These are phyloP conservation scores for Infundibulicybe gibba DNA, from an alignment of 768 basidiomycete genomes.

Conservation along the genomic window DNA sequence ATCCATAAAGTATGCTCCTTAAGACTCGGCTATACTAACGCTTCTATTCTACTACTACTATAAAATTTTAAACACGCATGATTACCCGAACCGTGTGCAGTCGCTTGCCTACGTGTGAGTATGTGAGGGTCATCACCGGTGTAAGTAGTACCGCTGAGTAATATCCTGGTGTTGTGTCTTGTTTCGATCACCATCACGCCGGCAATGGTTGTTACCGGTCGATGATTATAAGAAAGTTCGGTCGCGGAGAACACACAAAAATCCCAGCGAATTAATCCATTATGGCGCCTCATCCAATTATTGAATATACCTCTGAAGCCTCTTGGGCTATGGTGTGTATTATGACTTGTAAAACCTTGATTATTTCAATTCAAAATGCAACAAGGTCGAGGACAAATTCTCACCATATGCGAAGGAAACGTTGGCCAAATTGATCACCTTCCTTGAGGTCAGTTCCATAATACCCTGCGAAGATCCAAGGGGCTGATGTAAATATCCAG, in stretches of 20 bases:
- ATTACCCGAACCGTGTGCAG: too few species aligned
- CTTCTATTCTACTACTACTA: too few species aligned
- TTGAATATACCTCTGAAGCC: constrained; percentile 75
- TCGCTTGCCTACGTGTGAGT: too few species aligned
- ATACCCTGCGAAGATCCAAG: not conserved
- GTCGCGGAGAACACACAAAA: too few species aligned
- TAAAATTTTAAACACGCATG: too few species aligned
- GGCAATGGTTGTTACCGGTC: not conserved
- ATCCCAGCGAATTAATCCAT: constrained; percentile 4
- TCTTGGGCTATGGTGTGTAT: constrained; percentile 81
- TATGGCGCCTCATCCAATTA: constrained; percentile 69
- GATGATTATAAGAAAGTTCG: too few species aligned
- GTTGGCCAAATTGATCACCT: constrained; percentile 76
- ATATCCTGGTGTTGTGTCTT: too few species aligned
- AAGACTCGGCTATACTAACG: too few species aligned
- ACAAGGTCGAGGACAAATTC: constrained; percentile 88
- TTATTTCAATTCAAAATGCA: not conserved
- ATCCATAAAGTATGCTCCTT: too few species aligned
- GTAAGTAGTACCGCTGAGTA: too few species aligned
- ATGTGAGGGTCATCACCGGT: too few species aligned
- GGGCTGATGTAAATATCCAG: constrained; percentile 32
- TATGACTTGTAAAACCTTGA: not conserved
- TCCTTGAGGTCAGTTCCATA: constrained; percentile 63
- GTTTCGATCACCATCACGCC: not conserved
- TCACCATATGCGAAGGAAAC: constrained; percentile 86